Conservation (phyloP, 2,329 filamentous ascomycete species). For the Metarhizium album region DNA sequence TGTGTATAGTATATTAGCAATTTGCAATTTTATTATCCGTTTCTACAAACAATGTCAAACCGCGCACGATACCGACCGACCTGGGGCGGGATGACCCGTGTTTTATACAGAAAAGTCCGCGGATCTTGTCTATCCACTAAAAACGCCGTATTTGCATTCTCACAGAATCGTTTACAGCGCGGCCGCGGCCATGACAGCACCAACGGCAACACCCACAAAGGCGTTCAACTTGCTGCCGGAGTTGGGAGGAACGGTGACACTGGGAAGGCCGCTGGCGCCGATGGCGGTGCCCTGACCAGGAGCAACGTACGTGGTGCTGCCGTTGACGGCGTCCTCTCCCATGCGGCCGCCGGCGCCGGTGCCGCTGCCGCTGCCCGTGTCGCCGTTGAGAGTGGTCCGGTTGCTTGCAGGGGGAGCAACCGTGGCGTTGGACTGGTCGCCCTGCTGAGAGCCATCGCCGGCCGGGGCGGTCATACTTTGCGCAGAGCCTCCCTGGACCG, state of each 20-base stretch:
- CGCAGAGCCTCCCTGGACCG: too few species aligned
- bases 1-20: too few species aligned
- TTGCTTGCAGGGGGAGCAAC: conserved; percentile 1
- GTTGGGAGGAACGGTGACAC: conserved; percentile 2
- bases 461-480: not conserved
- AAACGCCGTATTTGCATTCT: not conserved
- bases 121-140: not conserved
- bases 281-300: not conserved
- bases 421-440: conserved; percentile 4
- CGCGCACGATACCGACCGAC: not conserved
- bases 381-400: conserved; percentile 7
- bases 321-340: not conserved
- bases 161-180: conserved; percentile 15
- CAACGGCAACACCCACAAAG: conserved; percentile 20
- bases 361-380: too few species aligned
- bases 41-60: not conserved
- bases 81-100: not conserved
- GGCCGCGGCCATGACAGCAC: conserved; percentile 19
- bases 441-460: conserved; percentile 13
- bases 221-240: conserved; percentile 18
- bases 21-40: not conserved
- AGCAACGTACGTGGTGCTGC: not conserved
- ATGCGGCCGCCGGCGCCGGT: not conserved
- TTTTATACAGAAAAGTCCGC: not conserved
- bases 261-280: not conserved